Evolutionary conservation across 768 basidiomycete species (phyloP), one percentile per base, ranked within the genome.

Genomic region (Paxillus ammoniavirescens): DNA sequence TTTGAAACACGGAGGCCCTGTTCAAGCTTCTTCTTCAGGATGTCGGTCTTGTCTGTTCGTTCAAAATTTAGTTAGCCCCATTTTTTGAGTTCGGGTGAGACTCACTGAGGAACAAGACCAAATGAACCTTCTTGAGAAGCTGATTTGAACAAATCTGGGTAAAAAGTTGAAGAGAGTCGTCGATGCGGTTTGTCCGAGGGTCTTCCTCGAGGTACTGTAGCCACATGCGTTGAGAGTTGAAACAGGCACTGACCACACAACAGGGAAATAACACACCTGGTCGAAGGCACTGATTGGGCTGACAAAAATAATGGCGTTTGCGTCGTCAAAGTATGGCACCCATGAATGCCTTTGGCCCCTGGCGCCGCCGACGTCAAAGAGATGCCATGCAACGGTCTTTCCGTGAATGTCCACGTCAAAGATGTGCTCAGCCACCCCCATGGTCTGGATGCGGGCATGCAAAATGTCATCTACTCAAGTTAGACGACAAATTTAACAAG

Each of bases 391-490:
- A 12, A 90, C 86, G 26, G 75, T 72, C 65, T 86, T 91, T 13
- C 89, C 88, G 57, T 89, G 87, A 40, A 91, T 82, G 44, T 86
- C 82, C 21, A 93, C 86, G 50, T 90, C 88, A 60, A 93, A 93
- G 30, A 84, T 75, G 60, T 93, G 90, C 67, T 93, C 91, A 0
- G 88, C 80, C 4, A 93, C 86, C 1, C 91, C 91, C 85, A 93
- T 91, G 7, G 91, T 93, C 65, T 92, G 92, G 49, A 93, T 87
- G 35, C 91, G 86, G n/a, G 89, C 90, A 64, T 91, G 89, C 15
- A 93, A 75, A 52, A 93, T 91, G 63, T 93, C 91, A 67, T 93
- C 91, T 90, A 55, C 21, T 8, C 35, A 49, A 46, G 18, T 58
- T 57, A 62, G 42, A 45, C 72, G 50, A 68, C 59, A 65, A 67